Evolutionary conservation across 2,329 filamentous ascomycete genomes (phyloP).

Genomic region (Neopestalotiopsis sp.): DNA sequence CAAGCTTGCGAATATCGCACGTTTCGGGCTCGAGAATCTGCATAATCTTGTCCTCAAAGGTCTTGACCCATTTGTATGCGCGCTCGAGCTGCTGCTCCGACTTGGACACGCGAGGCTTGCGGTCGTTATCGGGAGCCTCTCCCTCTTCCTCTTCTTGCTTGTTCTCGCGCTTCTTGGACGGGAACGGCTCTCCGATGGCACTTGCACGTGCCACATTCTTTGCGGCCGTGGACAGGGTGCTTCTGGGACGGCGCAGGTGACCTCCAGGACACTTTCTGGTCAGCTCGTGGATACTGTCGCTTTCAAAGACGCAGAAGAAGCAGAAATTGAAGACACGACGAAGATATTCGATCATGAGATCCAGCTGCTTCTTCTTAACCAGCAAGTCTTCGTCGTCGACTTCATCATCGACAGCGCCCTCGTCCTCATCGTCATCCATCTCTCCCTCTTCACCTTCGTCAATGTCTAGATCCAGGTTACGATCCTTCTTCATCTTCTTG

Average conservation of each 20-base stretch:
- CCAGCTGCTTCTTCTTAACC: slow-evolving; percentile 94
- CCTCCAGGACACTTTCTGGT: slow-evolving; percentile 95
- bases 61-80: slow-evolving; percentile 98
- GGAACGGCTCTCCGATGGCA: slow-evolving; percentile 81
- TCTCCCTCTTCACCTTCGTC: slow-evolving; percentile 68
- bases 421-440: slow-evolving; percentile 81
- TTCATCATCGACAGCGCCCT: slow-evolving; percentile 79
- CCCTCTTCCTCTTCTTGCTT: slow-evolving; percentile 70
- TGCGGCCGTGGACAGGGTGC: slow-evolving; percentile 80
- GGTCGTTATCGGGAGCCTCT: slow-evolving; percentile 68
- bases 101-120: slow-evolving; percentile 77
- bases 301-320: slow-evolving; percentile 99
- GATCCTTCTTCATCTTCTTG: slow-evolving; percentile 67
- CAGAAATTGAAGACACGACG: slow-evolving; percentile 98
- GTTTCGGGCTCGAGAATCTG: slow-evolving; percentile 91
- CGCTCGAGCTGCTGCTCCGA: slow-evolving; percentile 90
- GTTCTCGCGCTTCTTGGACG: slow-evolving; percentile 74
- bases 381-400: slow-evolving; percentile 88
- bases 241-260: slow-evolving; percentile 90
- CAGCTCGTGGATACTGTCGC: slow-evolving; percentile 94
- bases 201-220: slow-evolving; percentile 87
- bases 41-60: slow-evolving; percentile 94
- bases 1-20: slow-evolving; percentile 87
- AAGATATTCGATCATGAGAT: slow-evolving; percentile 94
- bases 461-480: slow-evolving; percentile 65